These are phyloP conservation scores for Cyberlindnera suaveolens DNA, from an alignment of 805 yeast species.

Conservation along the genomic window DNA sequence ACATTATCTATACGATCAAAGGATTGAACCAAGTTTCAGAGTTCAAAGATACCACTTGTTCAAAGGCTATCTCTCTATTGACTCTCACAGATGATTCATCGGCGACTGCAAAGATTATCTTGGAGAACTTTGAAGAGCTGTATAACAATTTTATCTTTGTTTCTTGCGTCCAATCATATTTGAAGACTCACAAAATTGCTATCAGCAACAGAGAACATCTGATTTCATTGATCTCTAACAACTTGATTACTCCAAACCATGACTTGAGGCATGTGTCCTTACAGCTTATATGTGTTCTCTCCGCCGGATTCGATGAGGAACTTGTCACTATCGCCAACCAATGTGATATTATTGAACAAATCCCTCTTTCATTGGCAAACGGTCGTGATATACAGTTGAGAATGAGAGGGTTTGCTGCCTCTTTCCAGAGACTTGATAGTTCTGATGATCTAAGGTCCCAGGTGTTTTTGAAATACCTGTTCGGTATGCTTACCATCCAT, in stretches of 20 bases:
- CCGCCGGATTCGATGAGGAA: constrained; percentile 24
- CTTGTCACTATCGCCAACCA: constrained; percentile 40
- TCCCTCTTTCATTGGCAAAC: constrained; percentile 61
- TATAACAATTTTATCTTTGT: constrained; percentile 15
- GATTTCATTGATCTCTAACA: constrained; percentile 25
- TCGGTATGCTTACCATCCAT: constrained; percentile 67
- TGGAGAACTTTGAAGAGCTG: constrained; percentile 15
- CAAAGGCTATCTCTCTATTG: constrained; percentile 14
- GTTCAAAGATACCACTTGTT: constrained; percentile 11
- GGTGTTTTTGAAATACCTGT: constrained; percentile 42
- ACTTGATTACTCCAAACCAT: constrained; percentile 45
- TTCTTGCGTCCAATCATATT: constrained; percentile 14
- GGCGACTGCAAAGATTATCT: constrained; percentile 3
- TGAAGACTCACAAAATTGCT: constrained; percentile 4
- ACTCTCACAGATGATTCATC: constrained; percentile 1
- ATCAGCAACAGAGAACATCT: constrained; percentile 7
- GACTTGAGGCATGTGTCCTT: constrained; percentile 44
- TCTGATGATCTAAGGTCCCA: constrained; percentile 16
- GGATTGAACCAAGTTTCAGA: constrained; percentile 2
- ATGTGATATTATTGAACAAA: constrained; percentile 57
- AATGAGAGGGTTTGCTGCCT: constrained; percentile 49
- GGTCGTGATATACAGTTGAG: constrained; percentile 73
- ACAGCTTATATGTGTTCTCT: constrained; percentile 32
- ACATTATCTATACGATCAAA: constrained; percentile 1
- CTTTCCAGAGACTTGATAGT: constrained; percentile 30